phyloP scores from a whole-genome alignment of 148 eudicot genomes.

The Drosera capensis region DNA sequence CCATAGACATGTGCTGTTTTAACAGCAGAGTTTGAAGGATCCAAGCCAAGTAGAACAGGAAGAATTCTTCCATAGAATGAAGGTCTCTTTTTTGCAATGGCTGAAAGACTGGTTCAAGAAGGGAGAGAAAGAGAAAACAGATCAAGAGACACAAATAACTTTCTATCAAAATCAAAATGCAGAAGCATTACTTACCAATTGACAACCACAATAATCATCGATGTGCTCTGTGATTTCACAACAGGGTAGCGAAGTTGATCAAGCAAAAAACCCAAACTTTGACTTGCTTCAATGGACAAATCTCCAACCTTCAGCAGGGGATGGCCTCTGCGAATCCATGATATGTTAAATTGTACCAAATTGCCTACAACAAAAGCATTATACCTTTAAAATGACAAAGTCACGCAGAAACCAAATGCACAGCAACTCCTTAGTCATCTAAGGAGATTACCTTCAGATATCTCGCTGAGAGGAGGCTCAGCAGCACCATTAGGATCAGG shows the following conservation, averaged over 20 bases:
- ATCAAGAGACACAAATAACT: too few relatives aligned
- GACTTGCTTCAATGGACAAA: constrained; percentile 77
- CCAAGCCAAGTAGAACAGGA: constrained; percentile 79
- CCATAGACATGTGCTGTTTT: constrained; percentile 59
- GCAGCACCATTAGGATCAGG: constrained; percentile 69
- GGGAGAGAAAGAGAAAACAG: too few relatives aligned
- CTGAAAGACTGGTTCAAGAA: constrained; percentile 50
- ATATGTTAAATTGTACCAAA: constrained; percentile 48
- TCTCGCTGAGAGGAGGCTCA: constrained; percentile 49
- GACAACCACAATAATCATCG: constrained; percentile 62
- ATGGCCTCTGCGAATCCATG: constrained; percentile 96
- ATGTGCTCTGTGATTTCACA: constrained; percentile 63
- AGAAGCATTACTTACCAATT: constrained; percentile 39
- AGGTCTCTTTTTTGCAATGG: constrained; percentile 77
- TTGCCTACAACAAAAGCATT: constrained; percentile 19
- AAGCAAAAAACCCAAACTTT: constrained; percentile 63
- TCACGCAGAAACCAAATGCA: constrained; percentile 2
- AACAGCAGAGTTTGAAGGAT: constrained; percentile 51
- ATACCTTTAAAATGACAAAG: constrained; percentile 5
- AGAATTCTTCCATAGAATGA: constrained; percentile 93
- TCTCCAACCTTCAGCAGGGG: constrained; percentile 77
- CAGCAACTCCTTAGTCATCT: constrained; percentile 3
- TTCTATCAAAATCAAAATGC: constrained; percentile 3
- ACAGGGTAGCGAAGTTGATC: constrained; percentile 83
- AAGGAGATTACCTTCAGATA: constrained; percentile 38